Evolutionary conservation across 2,329 filamentous ascomycete species (phyloP).

Genomic region (Ceratocystis alfenasii): DNA sequence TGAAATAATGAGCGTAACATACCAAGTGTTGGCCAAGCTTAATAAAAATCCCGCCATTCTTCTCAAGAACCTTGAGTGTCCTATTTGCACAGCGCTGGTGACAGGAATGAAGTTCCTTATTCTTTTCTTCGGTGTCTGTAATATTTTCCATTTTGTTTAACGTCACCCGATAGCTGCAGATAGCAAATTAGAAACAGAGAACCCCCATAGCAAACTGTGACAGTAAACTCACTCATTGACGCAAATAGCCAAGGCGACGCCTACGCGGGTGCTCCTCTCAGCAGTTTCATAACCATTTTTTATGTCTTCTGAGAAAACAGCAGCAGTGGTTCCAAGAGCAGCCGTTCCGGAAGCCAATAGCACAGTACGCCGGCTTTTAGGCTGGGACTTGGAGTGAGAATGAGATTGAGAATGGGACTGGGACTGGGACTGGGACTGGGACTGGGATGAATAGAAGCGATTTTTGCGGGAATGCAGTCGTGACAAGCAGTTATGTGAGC

Average conservation of each 20-base stretch:
- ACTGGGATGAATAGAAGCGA: constrained; percentile 16
- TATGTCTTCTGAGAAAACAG: constrained; percentile 55
- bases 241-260: constrained; percentile 59
- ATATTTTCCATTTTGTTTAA: constrained; percentile 56
- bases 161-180: constrained; percentile 67
- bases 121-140: constrained; percentile 51
- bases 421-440: constrained; percentile 8
- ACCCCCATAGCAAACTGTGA: background rate
- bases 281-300: constrained; percentile 63
- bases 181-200: constrained; percentile 8
- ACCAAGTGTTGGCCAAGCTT: constrained; percentile 90
- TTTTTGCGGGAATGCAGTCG: background rate
- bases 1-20: constrained; percentile 24
- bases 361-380: constrained; percentile 27
- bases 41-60: constrained; percentile 96
- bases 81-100: constrained; percentile 87
- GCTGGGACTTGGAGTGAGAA: background rate
- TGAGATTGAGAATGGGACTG: background rate
- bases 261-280: constrained; percentile 68
- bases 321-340: constrained; percentile 36
- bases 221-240: constrained; percentile 63
- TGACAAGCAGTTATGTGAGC: background rate
- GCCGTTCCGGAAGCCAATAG: constrained; percentile 43
- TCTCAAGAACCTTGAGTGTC: constrained; percentile 76
- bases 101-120: constrained; percentile 63